phyloP scores from a whole-genome alignment of 2,329 filamentous ascomycete species.

The Colletotrichum theobromicola region DNA sequence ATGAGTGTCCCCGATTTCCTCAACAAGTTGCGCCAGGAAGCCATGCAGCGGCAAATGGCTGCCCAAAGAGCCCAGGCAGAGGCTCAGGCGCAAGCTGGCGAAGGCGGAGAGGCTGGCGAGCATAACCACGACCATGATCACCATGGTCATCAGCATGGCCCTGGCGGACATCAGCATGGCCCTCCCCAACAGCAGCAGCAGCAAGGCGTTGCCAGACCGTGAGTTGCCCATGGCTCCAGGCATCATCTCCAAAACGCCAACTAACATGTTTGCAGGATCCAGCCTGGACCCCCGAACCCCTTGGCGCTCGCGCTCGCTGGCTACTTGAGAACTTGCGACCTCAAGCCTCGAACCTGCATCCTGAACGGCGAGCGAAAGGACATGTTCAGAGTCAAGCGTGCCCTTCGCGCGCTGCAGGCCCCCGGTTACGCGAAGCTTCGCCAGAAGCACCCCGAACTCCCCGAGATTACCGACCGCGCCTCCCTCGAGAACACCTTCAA shows the following conservation, averaged over 20 bases:
- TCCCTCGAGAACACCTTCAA: conserved; percentile 95
- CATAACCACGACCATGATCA: conserved; percentile 27
- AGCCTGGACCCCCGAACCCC: conserved; percentile 83
- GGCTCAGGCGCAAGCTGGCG: neutral
- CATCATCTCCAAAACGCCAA: neutral
- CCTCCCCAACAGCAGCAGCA: conserved; percentile 36
- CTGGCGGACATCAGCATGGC: neutral
- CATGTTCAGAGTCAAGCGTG: conserved; percentile 98
- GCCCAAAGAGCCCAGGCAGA: conserved; percentile 28
- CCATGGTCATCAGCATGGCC: conserved; percentile 30
- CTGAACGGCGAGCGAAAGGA: conserved; percentile 96
- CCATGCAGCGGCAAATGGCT: conserved; percentile 52
- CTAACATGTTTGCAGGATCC: conserved; percentile 61
- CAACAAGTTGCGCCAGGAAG: conserved; percentile 67
- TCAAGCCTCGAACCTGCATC: conserved; percentile 91
- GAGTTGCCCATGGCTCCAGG: neutral
- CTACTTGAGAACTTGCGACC: conserved; percentile 81
- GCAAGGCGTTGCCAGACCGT: conserved; percentile 9
- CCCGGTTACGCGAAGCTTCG: conserved; percentile 89
- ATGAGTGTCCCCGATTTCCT: conserved; percentile 87
- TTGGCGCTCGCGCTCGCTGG: conserved; percentile 87
- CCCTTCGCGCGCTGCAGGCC: conserved; percentile 86
- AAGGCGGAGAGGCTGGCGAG: conserved; percentile 19
- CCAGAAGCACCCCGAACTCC: conserved; percentile 88
- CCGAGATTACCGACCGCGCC: conserved; percentile 84